Evolutionary conservation across 139 green algal species (phyloP), one percentile per base, ranked within the genome.

Genomic region (Marvania coccoides): DNA sequence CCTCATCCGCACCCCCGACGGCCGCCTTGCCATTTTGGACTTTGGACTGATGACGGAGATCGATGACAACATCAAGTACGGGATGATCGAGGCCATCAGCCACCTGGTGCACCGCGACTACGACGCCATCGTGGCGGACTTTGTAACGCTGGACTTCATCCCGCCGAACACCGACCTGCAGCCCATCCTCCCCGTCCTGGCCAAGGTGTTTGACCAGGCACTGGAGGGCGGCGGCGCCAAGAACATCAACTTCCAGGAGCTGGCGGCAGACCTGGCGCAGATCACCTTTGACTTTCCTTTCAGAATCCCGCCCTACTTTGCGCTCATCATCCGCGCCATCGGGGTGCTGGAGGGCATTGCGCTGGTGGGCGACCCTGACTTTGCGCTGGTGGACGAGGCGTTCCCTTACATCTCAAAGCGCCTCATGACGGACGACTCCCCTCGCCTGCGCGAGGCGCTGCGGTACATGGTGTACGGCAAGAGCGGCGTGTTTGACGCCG

Each of bases 91-190:
- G 71, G 94, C 94, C 14, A 97, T 99, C 71, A 82, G 71, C 36
- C 94, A 99, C 73, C 84, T 99, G 34, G 96, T 99, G 60, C 94
- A 99, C 81, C 77, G 93, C 19, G 93, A 98, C 80, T 98, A 98
- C 54, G 88, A 95, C 38, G 86, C 87, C 24, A 97, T 97, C 63
- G 87, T 93, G 14, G 71, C 90, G 74, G 94, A 98, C 80, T 99
- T 99, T 85, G 94, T 99, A 4, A 95, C 92, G 0, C 85, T 99
- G 40, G 81, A 97, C 65, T 99, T 99, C 82, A 98, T 99, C 66
- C 87, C 89, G 3, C 71, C 81, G 8, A 92, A 87, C 47, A 95
- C 91, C 10, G 89, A 99, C 78, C 81, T 98, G 42, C 69, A 60
- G 34, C 94, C 93, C 69, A 97, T 99, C 66, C 78, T 97, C 62